A percentile compares a stretch with the other conserved stretches of the same genome.
These are phyloP conservation scores for Globisporangium paddicum DNA, from an alignment of 352 stramenopile genomes.

Conservation along the genomic window DNA sequence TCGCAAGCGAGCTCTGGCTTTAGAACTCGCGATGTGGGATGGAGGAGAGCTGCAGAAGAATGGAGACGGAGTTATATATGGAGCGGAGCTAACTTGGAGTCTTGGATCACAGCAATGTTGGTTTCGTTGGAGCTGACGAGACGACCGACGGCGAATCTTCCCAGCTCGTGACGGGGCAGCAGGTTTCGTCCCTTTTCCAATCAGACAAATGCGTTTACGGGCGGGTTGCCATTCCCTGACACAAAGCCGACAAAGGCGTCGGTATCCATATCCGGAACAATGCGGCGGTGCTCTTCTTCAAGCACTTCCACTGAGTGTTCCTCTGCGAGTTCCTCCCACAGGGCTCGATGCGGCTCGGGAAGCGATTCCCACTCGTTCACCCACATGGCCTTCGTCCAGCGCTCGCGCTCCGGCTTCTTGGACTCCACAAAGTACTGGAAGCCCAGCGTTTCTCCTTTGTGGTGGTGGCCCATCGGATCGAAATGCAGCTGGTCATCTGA, in stretches of 20 bases:
- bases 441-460: conserved; percentile 1
- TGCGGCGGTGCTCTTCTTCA: conserved; percentile 6
- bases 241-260: conserved; percentile 16
- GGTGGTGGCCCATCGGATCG: conserved; percentile 1
- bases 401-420: conserved; percentile 20
- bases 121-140: not conserved
- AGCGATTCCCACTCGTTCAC: conserved; percentile 23
- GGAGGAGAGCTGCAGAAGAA: not conserved
- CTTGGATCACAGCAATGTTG: not conserved
- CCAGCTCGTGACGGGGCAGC: not conserved
- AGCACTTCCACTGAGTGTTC: conserved; percentile 11
- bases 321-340: conserved; percentile 29
- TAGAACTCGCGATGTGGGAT: not conserved
- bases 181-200: not conserved
- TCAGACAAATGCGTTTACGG: conserved; percentile 18
- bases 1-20: not conserved
- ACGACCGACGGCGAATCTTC: not conserved
- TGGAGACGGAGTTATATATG: not conserved
- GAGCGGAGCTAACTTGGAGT: not conserved
- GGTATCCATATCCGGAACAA: conserved; percentile 17
- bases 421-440: conserved; percentile 26
- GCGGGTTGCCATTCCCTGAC: conserved; percentile 9
- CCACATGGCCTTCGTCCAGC: conserved; percentile 22
- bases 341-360: conserved; percentile 12
- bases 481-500: conserved; percentile 1